Evolutionary conservation across 345 rosid species (phyloP).

Genomic region (Gossypium longicalyx): DNA sequence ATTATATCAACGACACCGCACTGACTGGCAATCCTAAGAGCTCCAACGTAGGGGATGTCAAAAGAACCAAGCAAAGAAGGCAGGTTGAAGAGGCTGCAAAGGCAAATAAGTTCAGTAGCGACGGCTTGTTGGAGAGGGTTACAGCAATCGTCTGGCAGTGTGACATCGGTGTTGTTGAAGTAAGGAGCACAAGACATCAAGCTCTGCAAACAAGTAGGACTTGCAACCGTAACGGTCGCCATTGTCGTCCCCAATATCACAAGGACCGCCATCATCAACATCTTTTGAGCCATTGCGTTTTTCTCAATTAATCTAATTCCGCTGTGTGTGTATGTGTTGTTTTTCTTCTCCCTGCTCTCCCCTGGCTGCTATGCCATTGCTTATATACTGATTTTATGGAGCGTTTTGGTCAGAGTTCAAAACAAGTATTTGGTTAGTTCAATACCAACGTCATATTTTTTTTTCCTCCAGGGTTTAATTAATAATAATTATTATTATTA

Average conservation of each 20-base stretch:
- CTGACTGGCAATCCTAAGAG: constrained; percentile 29
- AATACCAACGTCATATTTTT: too few species aligned
- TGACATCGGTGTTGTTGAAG: constrained; percentile 30
- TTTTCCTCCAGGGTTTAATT: too few species aligned
- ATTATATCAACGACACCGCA: constrained; percentile 38
- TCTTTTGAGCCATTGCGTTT: constrained; percentile 11
- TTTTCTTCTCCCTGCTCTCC: neutral
- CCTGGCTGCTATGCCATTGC: neutral
- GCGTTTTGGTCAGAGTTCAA: too few species aligned
- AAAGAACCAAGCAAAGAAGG: constrained; percentile 37
- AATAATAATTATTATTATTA: too few species aligned
- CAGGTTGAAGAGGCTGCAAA: constrained; percentile 46
- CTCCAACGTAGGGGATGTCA: constrained; percentile 24
- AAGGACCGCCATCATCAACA: constrained; percentile 22
- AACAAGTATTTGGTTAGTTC: too few species aligned
- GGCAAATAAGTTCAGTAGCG: constrained; percentile 35
- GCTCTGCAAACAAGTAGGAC: constrained; percentile 39
- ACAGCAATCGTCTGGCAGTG: constrained; percentile 44
- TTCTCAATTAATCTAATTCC: neutral
- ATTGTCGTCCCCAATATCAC: constrained; percentile 14
- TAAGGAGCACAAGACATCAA: constrained; percentile 31
- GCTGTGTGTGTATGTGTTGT: too few species aligned
- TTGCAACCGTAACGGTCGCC: constrained; percentile 29
- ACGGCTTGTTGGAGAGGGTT: constrained; percentile 50
- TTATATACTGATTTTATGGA: neutral